Evolutionary conservation across 805 yeast genomes (phyloP).

Genomic region (Yarrowia sp.): DNA sequence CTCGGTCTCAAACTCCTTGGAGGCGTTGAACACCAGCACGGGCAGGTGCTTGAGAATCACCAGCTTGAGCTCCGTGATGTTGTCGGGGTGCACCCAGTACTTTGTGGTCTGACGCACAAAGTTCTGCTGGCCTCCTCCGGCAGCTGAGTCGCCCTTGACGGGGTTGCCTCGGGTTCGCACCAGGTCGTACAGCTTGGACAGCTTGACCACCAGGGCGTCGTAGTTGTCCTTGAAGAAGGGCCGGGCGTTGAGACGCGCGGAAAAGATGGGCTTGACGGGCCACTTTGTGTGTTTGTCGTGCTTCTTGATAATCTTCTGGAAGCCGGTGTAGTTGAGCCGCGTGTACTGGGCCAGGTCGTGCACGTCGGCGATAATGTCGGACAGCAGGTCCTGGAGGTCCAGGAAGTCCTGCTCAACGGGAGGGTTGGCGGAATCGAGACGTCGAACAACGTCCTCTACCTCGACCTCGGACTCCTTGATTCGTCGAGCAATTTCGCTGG

Average conservation of each 20-base stretch:
- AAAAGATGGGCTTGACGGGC: conserved; percentile 88
- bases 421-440: conserved; percentile 56
- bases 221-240: conserved; percentile 96
- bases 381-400: conserved; percentile 74
- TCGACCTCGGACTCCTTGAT: conserved; percentile 80
- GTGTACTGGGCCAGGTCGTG: conserved; percentile 96
- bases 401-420: conserved; percentile 68
- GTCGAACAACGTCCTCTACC: conserved; percentile 70
- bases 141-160: conserved; percentile 89
- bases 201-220: conserved; percentile 84
- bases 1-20: conserved; percentile 92
- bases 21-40: conserved; percentile 93
- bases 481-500: conserved; percentile 82
- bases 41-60: conserved; percentile 94
- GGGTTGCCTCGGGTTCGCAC: conserved; percentile 98
- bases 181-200: conserved; percentile 86
- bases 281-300: conserved; percentile 89
- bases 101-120: conserved; percentile 98
- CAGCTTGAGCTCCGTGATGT: conserved; percentile 93
- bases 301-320: conserved; percentile 94
- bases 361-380: conserved; percentile 94
- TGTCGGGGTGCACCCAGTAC: conserved; percentile 99
- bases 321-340: conserved; percentile 93
- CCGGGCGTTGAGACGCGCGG: conserved; percentile 88
- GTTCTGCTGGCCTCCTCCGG: conserved; percentile 98